Conservation (phyloP, 306 rosid species). For the Medicago ruthenica region DNA sequence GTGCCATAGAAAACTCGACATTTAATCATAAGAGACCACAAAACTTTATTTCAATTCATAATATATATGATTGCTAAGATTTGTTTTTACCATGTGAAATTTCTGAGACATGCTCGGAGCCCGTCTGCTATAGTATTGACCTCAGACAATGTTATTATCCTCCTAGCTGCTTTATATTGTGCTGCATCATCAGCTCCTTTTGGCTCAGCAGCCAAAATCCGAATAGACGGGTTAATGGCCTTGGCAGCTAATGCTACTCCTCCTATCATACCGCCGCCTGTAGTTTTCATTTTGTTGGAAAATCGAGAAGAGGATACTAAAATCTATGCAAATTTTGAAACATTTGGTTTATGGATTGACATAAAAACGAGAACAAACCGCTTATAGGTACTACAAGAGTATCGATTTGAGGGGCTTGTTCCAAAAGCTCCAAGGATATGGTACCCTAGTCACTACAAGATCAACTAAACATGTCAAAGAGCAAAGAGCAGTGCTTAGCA, state of each 20-base stretch:
- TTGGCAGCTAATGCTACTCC: slow-evolving; percentile 96
- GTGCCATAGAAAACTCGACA: slow-evolving; percentile 34
- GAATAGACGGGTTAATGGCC: slow-evolving; percentile 73
- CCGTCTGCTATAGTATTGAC: slow-evolving; percentile 91
- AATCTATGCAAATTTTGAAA: slow-evolving; percentile 9
- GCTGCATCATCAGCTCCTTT: slow-evolving; percentile 92
- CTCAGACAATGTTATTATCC: slow-evolving; percentile 68
- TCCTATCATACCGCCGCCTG: slow-evolving; percentile 89
- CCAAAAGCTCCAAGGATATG: slow-evolving; percentile 79
- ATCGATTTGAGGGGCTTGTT: slow-evolving; percentile 80
- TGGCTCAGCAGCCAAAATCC: slow-evolving; percentile 86
- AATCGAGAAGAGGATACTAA: slow-evolving; percentile 1
- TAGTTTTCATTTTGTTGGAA: slow-evolving; percentile 42
- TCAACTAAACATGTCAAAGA: slow-evolving; percentile 35
- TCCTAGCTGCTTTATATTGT: slow-evolving; percentile 83
- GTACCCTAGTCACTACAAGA: slow-evolving; percentile 96
- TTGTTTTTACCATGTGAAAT: slow-evolving; percentile 73
- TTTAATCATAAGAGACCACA: background rate
- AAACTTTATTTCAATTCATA: slow-evolving; percentile 35
- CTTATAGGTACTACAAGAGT: slow-evolving; percentile 80
- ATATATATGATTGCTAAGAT: slow-evolving; percentile 7
- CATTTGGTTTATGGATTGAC: slow-evolving; percentile 24
- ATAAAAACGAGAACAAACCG: slow-evolving; percentile 58
- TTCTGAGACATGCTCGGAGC: slow-evolving; percentile 84
- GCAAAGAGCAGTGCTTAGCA: slow-evolving; percentile 32